phyloP scores from a whole-genome alignment of 345 rosid species.

The Geranium brycei region DNA sequence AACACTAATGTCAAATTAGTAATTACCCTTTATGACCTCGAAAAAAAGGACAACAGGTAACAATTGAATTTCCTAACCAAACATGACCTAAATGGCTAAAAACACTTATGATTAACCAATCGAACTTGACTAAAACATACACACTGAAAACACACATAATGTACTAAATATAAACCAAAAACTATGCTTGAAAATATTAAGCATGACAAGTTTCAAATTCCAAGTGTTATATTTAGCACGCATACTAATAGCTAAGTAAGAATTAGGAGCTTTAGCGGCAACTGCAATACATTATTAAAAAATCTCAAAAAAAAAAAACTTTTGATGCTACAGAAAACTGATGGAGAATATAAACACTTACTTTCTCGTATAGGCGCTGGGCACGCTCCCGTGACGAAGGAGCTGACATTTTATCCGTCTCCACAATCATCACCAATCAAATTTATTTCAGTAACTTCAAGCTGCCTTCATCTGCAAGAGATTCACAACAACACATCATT shows the following conservation, averaged over 20 bases:
- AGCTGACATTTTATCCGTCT: constrained; percentile 80
- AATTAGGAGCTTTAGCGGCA: too few species aligned
- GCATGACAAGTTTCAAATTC: too few species aligned
- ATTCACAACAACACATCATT: background rate
- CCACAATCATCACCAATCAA: constrained; percentile 61
- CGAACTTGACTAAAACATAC: too few species aligned
- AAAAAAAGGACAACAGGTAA: background rate
- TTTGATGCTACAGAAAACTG: background rate
- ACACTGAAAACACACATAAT: too few species aligned
- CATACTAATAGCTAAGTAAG: too few species aligned
- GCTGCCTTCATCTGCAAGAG: background rate
- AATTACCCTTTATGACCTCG: background rate
- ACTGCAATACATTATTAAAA: too few species aligned
- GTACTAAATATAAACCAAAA: too few species aligned
- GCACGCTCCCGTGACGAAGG: constrained; percentile 60
- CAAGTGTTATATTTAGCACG: too few species aligned
- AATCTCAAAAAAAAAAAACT: background rate
- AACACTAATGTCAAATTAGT: too few species aligned
- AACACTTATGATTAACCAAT: too few species aligned
- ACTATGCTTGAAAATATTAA: too few species aligned
- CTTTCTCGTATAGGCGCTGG: constrained; percentile 66
- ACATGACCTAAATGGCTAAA: background rate
- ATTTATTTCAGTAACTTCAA: background rate
- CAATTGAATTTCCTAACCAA: background rate
- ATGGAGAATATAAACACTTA: constrained; percentile 8